phyloP scores from a whole-genome alignment of 306 rosid genomes.

The Lablab purpureus region DNA sequence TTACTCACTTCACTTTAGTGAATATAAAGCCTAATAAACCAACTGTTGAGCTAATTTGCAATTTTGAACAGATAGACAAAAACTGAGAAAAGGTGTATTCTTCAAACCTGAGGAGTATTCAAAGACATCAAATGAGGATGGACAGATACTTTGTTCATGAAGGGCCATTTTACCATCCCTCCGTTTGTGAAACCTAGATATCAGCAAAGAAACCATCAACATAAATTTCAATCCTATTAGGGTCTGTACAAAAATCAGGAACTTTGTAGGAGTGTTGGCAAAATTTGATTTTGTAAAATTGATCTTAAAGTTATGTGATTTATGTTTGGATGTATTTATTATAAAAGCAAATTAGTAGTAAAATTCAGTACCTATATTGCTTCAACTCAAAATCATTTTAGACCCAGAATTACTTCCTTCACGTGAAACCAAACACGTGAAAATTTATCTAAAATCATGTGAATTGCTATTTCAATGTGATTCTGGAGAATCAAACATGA shows the following conservation, averaged over 20 bases:
- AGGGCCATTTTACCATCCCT: slow-evolving; percentile 65
- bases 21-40: slow-evolving; percentile 7
- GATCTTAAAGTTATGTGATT: neutral
- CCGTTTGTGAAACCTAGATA: slow-evolving; percentile 50
- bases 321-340: neutral
- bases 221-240: slow-evolving; percentile 14
- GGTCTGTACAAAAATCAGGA: neutral
- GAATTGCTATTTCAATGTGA: neutral
- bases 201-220: slow-evolving; percentile 40
- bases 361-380: neutral
- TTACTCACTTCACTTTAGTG: neutral
- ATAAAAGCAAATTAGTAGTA: neutral
- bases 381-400: neutral
- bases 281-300: neutral
- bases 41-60: slow-evolving; percentile 1
- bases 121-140: slow-evolving; percentile 65
- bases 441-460: neutral
- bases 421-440: neutral
- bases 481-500: neutral
- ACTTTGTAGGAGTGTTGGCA: neutral
- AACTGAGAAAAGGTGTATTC: slow-evolving; percentile 5
- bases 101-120: slow-evolving; percentile 63
- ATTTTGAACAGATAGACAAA: slow-evolving; percentile 13
- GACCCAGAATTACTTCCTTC: neutral
- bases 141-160: slow-evolving; percentile 62